Percentiles rank a stretch among this genome's conserved stretches.
These are phyloP conservation scores for Massospora cicadina DNA, from an alignment of 371 early-diverging fungal species.

Conservation along the genomic window DNA sequence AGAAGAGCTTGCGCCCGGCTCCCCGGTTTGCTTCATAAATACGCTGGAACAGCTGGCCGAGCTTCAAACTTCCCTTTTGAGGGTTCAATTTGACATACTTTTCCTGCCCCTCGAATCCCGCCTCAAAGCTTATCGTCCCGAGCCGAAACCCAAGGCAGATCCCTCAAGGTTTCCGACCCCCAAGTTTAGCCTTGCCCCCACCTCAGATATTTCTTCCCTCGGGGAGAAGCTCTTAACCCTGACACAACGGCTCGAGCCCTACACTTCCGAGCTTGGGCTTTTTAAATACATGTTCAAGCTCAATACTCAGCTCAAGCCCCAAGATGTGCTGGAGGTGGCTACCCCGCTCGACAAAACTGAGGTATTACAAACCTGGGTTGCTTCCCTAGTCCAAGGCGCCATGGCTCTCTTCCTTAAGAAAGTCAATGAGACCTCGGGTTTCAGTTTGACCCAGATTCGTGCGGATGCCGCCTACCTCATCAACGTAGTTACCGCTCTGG, in stretches of 20 bases:
- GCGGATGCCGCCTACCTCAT: neutral
- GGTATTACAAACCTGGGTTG: neutral
- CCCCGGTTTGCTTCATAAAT: neutral
- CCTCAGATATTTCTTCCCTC: neutral
- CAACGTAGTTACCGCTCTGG: neutral
- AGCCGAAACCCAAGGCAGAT: neutral
- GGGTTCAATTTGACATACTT: neutral
- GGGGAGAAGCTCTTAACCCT: neutral
- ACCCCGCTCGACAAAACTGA: neutral
- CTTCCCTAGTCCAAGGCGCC: neutral
- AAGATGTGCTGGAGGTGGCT: neutral
- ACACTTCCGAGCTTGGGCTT: neutral
- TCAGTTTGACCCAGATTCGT: neutral
- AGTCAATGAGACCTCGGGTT: neutral
- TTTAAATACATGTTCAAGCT: neutral
- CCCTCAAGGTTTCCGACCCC: neutral
- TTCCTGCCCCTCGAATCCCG: neutral
- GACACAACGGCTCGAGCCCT: neutral
- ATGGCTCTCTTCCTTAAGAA: neutral
- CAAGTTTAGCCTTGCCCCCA: neutral
- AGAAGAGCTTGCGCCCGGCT: neutral
- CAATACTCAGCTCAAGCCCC: neutral
- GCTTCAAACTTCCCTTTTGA: neutral
- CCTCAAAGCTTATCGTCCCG: neutral
- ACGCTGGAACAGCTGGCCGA: neutral